Evolutionary conservation across 1,139 yeast genomes (phyloP), one percentile per base, ranked within the genome.

Genomic region (Pichia sp.): DNA sequence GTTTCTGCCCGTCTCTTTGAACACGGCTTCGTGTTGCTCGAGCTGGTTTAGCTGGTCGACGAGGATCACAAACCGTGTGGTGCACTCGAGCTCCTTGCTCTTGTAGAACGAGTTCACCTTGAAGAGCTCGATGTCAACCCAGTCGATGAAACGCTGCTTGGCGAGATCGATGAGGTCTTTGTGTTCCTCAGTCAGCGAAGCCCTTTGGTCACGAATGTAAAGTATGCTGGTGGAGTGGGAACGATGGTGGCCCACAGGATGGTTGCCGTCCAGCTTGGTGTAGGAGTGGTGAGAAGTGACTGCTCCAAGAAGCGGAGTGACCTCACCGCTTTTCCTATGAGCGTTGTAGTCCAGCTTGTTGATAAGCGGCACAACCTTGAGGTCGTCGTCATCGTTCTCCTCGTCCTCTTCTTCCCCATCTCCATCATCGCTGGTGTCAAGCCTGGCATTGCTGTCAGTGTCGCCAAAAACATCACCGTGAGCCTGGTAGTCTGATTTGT

Each of bases 1-100:
- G 36, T 13, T 13, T 8, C 36, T 32, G 13, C 16, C n/a, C 29
- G 45, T 10, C 45, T 26, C 8, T 31, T 41, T 42, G 23, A 31
- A 41, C 7, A 11, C 26, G 4, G 29, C 16, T 52, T 75, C 75
- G 61, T 85, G 90, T 46, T 81, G 82, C 53, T 81, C 73, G 56
- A 87, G 66, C 59, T 82, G 84, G 58, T 78, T 78, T 51, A 88
- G 67, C 67, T 88, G 96, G 61, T 81, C 87, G 61, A 85, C 85
- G 26, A 88, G 66, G 10, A 84, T 66, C 30, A 82, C 68, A 61
- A 79, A 85, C 57, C 90, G 72, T 56, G 80, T 81, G 47, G 81
- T 75, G 0, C 79, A 81, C 45, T 81, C 85, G 23, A 74, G 73
- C 64, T 87, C 95, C 62, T 77, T 82, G 45, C 76, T 80, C 49